Conservation (phyloP, 2,329 filamentous ascomycete genomes). For the Fusarium phyllophilum region DNA sequence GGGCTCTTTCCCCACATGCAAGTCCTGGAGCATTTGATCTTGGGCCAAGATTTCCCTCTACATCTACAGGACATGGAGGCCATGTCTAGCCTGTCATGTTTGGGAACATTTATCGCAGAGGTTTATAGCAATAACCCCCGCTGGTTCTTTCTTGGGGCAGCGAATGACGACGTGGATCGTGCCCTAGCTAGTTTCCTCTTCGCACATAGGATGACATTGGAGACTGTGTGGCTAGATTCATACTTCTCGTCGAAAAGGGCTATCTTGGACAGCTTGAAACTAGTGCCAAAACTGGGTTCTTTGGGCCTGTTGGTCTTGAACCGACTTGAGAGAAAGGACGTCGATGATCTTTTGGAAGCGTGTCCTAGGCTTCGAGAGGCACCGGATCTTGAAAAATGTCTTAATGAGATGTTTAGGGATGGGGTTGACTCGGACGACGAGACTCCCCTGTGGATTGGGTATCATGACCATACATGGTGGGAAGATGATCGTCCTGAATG, state of each 20-base stretch:
- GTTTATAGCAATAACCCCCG: accelerated
- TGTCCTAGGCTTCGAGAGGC: constrained; percentile 8
- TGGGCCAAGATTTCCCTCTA: not conserved
- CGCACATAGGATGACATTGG: not conserved
- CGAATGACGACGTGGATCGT: accelerated
- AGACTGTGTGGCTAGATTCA: not conserved
- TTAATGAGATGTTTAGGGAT: accelerated
- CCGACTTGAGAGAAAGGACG: not conserved
- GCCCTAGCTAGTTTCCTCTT: not conserved
- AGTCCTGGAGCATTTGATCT: not conserved
- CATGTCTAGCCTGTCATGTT: not conserved
- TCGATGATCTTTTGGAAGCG: not conserved
- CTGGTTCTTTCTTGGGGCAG: too few relatives aligned
- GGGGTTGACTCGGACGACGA: accelerated
- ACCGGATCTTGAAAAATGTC: accelerated
- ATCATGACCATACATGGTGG: accelerated
- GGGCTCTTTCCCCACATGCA: accelerated
- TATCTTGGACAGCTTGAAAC: not conserved
- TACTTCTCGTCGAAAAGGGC: accelerated
- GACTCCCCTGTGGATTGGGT: not conserved
- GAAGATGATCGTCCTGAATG: not conserved
- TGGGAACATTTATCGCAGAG: not conserved
- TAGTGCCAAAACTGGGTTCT: not conserved
- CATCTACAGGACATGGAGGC: accelerated
- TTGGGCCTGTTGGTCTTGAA: not conserved